phyloP scores from a whole-genome alignment of 1,284 basidiomycete species.

The Fomitopsis palustris region DNA sequence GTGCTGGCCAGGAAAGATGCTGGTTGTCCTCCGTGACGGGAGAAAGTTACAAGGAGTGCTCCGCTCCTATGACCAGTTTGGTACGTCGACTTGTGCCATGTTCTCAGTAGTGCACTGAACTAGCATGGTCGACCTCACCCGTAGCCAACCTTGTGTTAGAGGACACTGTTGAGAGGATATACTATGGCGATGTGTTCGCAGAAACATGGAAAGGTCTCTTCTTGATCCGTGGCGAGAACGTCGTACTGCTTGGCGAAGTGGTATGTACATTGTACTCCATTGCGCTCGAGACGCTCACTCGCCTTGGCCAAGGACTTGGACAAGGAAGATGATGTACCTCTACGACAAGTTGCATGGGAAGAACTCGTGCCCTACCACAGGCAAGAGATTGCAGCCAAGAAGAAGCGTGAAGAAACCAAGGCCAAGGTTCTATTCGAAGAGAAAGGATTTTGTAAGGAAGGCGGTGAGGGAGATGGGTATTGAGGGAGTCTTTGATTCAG shows the following conservation, averaged over 20 bases:
- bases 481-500: conserved; percentile 31
- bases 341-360: conserved; percentile 73
- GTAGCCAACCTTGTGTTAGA: conserved; percentile 92
- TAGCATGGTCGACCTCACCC: neutral
- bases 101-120: neutral
- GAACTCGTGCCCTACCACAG: conserved; percentile 70
- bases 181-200: conserved; percentile 75
- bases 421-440: conserved; percentile 74
- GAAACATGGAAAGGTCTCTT: conserved; percentile 88
- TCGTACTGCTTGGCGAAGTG: conserved; percentile 95
- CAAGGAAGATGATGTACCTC: conserved; percentile 83
- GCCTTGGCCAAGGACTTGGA: no score
- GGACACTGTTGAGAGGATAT: conserved; percentile 87
- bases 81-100: conserved; percentile 49
- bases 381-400: conserved; percentile 66
- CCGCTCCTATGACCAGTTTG: conserved; percentile 98
- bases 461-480: conserved; percentile 89
- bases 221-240: conserved; percentile 97
- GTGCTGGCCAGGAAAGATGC: conserved; percentile 84
- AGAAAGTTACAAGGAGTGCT: conserved; percentile 95
- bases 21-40: conserved; percentile 95
- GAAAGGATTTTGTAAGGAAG: conserved; percentile 84
- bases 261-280: conserved; percentile 50
- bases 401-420: conserved; percentile 67
- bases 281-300: neutral